Conservation (phyloP, 1,284 basidiomycete genomes). For the Cryptococcus floricola region DNA sequence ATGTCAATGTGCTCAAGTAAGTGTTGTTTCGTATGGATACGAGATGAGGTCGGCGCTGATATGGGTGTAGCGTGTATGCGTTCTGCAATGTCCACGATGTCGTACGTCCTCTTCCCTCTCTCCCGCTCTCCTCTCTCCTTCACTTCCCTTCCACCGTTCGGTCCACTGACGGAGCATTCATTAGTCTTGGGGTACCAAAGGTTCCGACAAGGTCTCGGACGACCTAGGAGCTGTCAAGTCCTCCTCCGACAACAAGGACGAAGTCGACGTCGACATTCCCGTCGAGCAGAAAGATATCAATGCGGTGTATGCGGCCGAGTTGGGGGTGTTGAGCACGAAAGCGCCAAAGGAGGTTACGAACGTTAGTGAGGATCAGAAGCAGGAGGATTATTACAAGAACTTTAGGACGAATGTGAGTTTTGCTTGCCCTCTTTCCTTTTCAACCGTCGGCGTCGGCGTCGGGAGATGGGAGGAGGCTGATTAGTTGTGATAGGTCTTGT, state of each 20-base stretch:
- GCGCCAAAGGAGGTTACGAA: conserved; percentile 65
- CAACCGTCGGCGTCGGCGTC: too few relatives aligned
- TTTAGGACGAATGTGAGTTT: conserved; percentile 77
- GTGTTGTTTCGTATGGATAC: conserved; percentile 35
- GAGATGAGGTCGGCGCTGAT: conserved; percentile 6
- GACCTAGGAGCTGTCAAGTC: conserved; percentile 74
- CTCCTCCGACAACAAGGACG: conserved; percentile 47
- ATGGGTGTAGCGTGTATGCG: conserved; percentile 52
- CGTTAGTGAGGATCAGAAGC: conserved; percentile 58
- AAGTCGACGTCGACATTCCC: conserved; percentile 76
- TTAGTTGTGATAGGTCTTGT: conserved; percentile 54
- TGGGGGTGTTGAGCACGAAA: conserved; percentile 67
- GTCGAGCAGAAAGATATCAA: conserved; percentile 81
- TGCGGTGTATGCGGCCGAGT: conserved; percentile 77
- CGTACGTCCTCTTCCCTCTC: conserved; percentile 43
- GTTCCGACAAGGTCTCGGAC: conserved; percentile 77
- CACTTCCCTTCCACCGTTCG: conserved; percentile 2
- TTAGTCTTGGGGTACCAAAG: conserved; percentile 76
- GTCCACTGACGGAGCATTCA: background rate
- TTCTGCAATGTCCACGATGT: conserved; percentile 73
- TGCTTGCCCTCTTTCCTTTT: too few relatives aligned
- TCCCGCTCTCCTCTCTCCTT: conserved; percentile 6
- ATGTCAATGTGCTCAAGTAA: conserved; percentile 84
- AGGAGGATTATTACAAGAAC: conserved; percentile 81
- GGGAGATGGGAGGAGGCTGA: background rate